phyloP scores from a whole-genome alignment of 2,329 filamentous ascomycete species.

The Diaporthe aspalathi region DNA sequence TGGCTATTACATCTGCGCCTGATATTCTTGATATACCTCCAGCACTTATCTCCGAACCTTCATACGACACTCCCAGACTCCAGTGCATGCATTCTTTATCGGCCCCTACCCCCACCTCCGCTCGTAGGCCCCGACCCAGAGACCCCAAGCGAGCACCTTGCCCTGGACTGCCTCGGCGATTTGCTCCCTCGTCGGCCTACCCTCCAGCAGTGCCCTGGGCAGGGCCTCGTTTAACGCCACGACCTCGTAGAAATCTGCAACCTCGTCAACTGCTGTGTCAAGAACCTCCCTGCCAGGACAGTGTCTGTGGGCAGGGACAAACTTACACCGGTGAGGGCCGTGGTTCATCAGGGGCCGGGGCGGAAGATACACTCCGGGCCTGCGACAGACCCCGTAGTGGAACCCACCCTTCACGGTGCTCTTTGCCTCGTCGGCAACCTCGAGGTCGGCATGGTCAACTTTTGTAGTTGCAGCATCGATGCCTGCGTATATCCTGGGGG shows the following conservation, averaged over 20 bases:
- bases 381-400: conserved; percentile 56
- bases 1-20: not conserved
- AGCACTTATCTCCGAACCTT: no score
- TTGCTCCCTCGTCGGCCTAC: conserved; percentile 55
- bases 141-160: conserved; percentile 62
- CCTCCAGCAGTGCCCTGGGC: conserved; percentile 50
- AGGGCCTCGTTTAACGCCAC: conserved; percentile 59
- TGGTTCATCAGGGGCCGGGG: conserved; percentile 62
- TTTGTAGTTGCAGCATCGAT: conserved; percentile 52
- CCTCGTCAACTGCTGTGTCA: not conserved
- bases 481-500: conserved; percentile 51
- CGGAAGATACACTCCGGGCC: conserved; percentile 55
- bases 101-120: conserved; percentile 49
- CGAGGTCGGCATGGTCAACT: conserved; percentile 53
- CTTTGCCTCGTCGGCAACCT: conserved; percentile 44
- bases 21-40: not conserved
- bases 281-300: not conserved
- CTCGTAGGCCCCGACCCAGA: conserved; percentile 60
- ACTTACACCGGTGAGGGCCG: conserved; percentile 61
- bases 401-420: conserved; percentile 57
- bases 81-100: no score
- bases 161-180: conserved; percentile 56
- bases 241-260: conserved; percentile 61
- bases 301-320: not conserved
- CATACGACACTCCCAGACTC: not conserved